Evolutionary conservation across 1,139 yeast species (phyloP), one percentile per base, ranked within the genome.

Genomic region (Saccharomyces hybrid): DNA sequence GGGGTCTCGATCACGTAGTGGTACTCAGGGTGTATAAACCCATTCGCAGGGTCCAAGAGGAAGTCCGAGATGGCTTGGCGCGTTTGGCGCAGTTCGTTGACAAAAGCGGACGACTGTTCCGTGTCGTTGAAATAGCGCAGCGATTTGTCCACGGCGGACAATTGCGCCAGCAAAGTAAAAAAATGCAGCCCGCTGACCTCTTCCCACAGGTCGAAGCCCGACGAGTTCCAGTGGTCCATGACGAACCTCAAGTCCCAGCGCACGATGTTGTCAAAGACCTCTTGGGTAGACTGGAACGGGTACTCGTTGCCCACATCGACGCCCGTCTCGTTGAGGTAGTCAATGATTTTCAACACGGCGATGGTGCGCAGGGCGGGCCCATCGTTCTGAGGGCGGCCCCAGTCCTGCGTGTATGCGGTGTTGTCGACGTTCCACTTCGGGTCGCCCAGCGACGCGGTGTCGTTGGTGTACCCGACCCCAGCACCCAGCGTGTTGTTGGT

Each of bases 321-420:
- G 20, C 38, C 38, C 3, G 38, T 2, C 14, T 32, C 14, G 14
- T n/a, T 13, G 9, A 32, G n/a, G 38, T 32, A 32, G 38, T 32
- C 38, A 13, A 32, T 32, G 67, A 81, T 89, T 58, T 80, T 79
- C 50, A 81, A 70, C 28, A 86, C 77, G 1, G 96, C 78, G 52
- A 84, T 77, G 3, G 84, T 78, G 61, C 98, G 77, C 56, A 93
- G 75, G 0, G 95, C 95, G 0, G 98, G 97, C 0, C 98, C 98
- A 69, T 93, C 99, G 58, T 89, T 79, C 70, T 93, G 99, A 0
- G 99, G 99, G 62, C 99, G 77, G 1, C 98, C 98, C 99, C 98
- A 93, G 47, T 74, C 68, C 2, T 75, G 82, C 16, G 72, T 68
- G 63, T 85, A 91, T 0, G 86, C 75, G 0, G 80, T 65, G 31